A percentile compares a stretch with the other conserved stretches of the same genome.
These are phyloP conservation scores for Phycomyces nitens DNA, from an alignment of 192 early-diverging fungal species.

Conservation along the genomic window DNA sequence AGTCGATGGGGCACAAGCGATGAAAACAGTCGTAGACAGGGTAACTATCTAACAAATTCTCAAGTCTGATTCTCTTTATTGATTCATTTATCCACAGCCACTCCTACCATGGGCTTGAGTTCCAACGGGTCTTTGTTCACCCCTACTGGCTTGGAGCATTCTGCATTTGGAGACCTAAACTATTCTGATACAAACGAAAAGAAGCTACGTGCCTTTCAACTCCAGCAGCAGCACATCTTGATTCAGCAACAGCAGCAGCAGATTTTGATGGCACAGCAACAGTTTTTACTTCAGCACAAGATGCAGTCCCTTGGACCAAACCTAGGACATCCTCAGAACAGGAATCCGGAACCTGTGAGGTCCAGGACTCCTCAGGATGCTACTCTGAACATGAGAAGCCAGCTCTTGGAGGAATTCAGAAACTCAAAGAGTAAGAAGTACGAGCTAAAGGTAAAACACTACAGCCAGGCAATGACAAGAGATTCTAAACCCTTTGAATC, in stretches of 20 bases:
- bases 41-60: too few species aligned
- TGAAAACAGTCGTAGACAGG: neutral
- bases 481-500: neutral
- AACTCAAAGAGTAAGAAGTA: constrained; percentile 19
- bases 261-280: constrained; percentile 22
- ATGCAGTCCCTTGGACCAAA: neutral
- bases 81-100: constrained; percentile 9
- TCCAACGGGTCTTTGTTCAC: constrained; percentile 32
- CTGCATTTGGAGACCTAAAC: constrained; percentile 15
- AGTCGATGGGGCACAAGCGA: neutral
- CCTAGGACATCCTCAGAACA: constrained; percentile 30
- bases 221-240: constrained; percentile 48
- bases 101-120: constrained; percentile 15
- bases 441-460: constrained; percentile 14
- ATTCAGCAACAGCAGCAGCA: constrained; percentile 49
- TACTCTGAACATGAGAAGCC: constrained; percentile 1
- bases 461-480: neutral
- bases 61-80: too few species aligned
- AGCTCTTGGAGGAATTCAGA: constrained; percentile 16
- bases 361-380: constrained; percentile 5
- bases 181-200: constrained; percentile 38
- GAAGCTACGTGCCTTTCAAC: constrained; percentile 42
- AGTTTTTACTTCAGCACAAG: constrained; percentile 5
- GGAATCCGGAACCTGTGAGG: constrained; percentile 5
- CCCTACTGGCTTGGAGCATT: constrained; percentile 31